Percentiles rank a stretch among this genome's conserved stretches.
phyloP scores from a whole-genome alignment of 495 filamentous ascomycete genomes.

The Podospora australis region DNA sequence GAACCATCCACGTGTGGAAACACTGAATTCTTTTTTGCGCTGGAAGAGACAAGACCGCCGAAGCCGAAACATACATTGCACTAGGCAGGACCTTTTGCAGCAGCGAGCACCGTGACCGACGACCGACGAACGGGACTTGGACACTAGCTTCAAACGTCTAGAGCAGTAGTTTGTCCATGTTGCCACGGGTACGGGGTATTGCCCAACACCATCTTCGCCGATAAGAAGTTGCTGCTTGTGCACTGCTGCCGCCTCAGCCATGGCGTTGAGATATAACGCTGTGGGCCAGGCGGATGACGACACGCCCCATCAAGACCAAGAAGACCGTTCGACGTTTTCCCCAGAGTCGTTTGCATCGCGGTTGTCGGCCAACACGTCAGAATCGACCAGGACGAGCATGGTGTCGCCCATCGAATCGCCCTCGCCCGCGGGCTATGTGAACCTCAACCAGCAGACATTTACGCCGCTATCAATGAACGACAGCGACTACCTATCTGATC shows the following conservation, averaged over 20 bases:
- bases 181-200: not conserved
- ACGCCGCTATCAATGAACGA: slow-evolving; percentile 42
- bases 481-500: slow-evolving; percentile 24
- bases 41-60: not conserved
- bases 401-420: slow-evolving; percentile 14
- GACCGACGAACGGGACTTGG: not conserved
- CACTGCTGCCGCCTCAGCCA: slow-evolving; percentile 10
- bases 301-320: slow-evolving; percentile 1
- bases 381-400: slow-evolving; percentile 12
- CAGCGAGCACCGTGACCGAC: not conserved
- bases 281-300: slow-evolving; percentile 25
- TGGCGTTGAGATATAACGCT: slow-evolving; percentile 30
- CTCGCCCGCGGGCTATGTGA: slow-evolving; percentile 23
- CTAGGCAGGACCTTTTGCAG: not conserved
- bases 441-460: slow-evolving; percentile 31
- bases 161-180: slow-evolving; percentile 9
- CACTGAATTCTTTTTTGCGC: not conserved
- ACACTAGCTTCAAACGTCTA: not conserved
- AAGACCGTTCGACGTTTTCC: not conserved
- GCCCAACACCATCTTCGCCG: too few species aligned
- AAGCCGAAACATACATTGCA: slow-evolving; percentile 7
- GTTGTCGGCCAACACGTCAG: slow-evolving; percentile 16
- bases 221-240: too few species aligned
- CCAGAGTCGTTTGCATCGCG: slow-evolving; percentile 9
- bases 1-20: too few species aligned